Base-by-base conservation (phyloP, 768 basidiomycete genomes). In the Coprinopsis strossmayeri region DNA sequence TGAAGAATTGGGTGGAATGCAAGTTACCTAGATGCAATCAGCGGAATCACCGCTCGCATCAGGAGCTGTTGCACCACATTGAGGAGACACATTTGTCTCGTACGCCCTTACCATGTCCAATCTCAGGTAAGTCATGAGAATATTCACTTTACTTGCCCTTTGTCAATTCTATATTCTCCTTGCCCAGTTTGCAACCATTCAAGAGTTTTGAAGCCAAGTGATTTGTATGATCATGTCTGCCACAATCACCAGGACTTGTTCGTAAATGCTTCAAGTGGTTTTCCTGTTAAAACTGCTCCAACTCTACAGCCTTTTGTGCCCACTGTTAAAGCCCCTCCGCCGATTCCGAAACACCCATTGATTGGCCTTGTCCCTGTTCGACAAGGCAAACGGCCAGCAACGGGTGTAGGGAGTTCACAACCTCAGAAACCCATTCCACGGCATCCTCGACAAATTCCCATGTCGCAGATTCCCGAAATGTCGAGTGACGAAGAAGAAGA, bases 31-130 rank as follows among this genome's bases (percentile, higher is more conserved):
- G 55, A 20, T 63, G 60, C 45, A 63, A 57, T 41, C 26, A 55
- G 3, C 46, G 58, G 13, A 34, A 53, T 17, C 58, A 59, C 7
- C 2, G 47, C 0, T 56, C 60, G 2, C 39, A 45, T 11, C 37
- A 38, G 11, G 60, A 57, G 17, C 45, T 65, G 21, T 46, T 52
- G 20, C 49, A 44, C 1, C 65, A 67, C 37, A 32, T 67, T 30
- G 55, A 57, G 18, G 39, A 50, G n/a, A 53, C 59, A n/a, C 63
- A 64, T 51, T 53, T 67, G 26, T 57, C 49, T 21, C 57, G 64
- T 2, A 28, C 55, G 5, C 34, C 42, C 4, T 50, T 67, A 12
- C 26, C 40, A 20, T 67, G 65, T 52, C 64, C 64, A 9, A 46
- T 64, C 24, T 45, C 42, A 47, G 59, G 65, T 64, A 39, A n/a